Evolutionary conservation across 495 filamentous ascomycete species (phyloP), one percentile per base, ranked within the genome.

Genomic region (Aspergillus taichungensis): DNA sequence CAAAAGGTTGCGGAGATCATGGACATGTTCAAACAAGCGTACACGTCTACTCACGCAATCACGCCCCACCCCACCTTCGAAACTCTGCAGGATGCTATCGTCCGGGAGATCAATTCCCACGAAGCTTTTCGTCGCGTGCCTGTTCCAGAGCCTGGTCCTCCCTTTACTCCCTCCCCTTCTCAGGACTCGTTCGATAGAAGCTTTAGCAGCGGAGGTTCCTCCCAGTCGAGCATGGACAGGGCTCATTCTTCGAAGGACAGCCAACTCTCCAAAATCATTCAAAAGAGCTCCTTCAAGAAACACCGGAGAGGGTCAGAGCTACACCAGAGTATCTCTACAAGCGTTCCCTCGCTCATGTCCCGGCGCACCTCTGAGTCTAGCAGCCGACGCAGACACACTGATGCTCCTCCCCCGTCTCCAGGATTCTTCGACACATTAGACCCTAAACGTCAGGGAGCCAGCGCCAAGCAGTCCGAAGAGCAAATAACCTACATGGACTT

Each of bases 101-200:
- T 73, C 18, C 62, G 69, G 8, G 69, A 73, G 44, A 68, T 73
- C 42, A 73, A 73, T 32, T 73, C 69, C 2, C 69, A 73, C 37
- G 69, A 73, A 34, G 69, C 69, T 9, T 73, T 73, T 42, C 57
- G 52, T 12, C 57, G 58, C 11, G 61, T 73, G 7, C 62, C 67
- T 34, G 34, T 64, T 35, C 61, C 67, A 12, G 51, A 44, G n/a
- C 47, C 52, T 18, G 69, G 65, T 0, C 60, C 63, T 10, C 59
- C 60, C 3, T 65, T 69, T 37, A 70, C 66, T 1, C 69, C 69
- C 9, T 57, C 62, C 5, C 35, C 60, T 14, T 54, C 46, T 3
- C 47, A 63, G 27, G 47, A 46, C 9, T 55, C 55, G 6, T 63
- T 61, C 34, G 49, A 60, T n/a, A 43, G 40, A 24, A 40, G 35